A percentile compares a stretch with the other conserved stretches of the same genome.
These are phyloP conservation scores for Talaromyces sp. DNA, from an alignment of 2,329 filamentous ascomycete genomes.

Conservation along the genomic window DNA sequence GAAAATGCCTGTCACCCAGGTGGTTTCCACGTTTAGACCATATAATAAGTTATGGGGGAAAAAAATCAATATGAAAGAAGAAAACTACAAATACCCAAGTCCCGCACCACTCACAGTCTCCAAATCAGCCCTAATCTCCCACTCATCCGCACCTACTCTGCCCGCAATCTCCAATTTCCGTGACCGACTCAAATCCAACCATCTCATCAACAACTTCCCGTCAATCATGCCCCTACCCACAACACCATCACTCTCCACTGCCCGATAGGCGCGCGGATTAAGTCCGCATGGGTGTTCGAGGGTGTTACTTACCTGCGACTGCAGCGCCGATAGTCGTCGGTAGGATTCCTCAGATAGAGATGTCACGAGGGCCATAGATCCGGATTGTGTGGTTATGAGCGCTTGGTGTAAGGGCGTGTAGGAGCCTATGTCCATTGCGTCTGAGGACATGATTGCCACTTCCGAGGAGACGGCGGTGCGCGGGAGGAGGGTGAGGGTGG, in stretches of 20 bases:
- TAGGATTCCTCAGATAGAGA: slow-evolving; percentile 78
- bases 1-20: not conserved
- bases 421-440: slow-evolving; percentile 41
- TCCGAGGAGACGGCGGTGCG: slow-evolving; percentile 56
- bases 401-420: slow-evolving; percentile 51
- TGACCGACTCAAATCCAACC: slow-evolving; percentile 71
- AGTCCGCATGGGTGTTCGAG: slow-evolving; percentile 75
- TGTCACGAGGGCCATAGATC: slow-evolving; percentile 72
- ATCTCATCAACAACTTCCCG: slow-evolving; percentile 70
- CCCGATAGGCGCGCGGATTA: slow-evolving; percentile 78
- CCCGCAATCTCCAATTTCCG: slow-evolving; percentile 70
- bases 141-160: slow-evolving; percentile 67
- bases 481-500: slow-evolving; percentile 72
- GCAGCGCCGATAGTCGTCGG: slow-evolving; percentile 75
- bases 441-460: slow-evolving; percentile 33
- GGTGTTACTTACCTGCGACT: slow-evolving; percentile 73
- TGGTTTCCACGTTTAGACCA: not conserved
- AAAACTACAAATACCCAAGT: slow-evolving; percentile 46
- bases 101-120: slow-evolving; percentile 65
- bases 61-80: slow-evolving; percentile 3
- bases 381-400: slow-evolving; percentile 72
- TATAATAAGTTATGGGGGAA: not conserved
- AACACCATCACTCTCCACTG: slow-evolving; percentile 51
- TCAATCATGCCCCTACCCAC: slow-evolving; percentile 69
- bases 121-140: slow-evolving; percentile 68